These are phyloP conservation scores for Talaromyces funiculosus DNA, from an alignment of 2,329 filamentous ascomycete genomes.

Conservation along the genomic window DNA sequence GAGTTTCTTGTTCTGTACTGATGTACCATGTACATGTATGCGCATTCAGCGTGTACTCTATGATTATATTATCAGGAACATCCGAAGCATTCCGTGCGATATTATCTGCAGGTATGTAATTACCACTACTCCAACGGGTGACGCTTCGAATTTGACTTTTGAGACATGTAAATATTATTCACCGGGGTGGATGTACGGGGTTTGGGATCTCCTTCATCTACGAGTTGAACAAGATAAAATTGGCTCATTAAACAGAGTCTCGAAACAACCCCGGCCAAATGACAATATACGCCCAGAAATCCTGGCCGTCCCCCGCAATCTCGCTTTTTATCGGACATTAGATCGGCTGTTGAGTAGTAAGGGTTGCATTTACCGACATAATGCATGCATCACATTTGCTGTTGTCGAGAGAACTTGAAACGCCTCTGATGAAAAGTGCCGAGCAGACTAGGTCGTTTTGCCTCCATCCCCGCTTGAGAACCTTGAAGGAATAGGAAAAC, in stretches of 20 bases:
- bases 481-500: constrained; percentile 4
- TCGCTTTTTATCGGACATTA: neutral
- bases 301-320: constrained; percentile 9
- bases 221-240: neutral
- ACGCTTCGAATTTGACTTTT: neutral
- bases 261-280: neutral
- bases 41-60: neutral
- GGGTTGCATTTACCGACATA: constrained; percentile 13
- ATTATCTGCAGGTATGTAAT: neutral
- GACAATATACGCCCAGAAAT: neutral
- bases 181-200: neutral
- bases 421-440: neutral
- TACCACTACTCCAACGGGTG: neutral
- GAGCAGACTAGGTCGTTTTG: neutral
- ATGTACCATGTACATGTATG: neutral
- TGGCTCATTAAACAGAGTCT: neutral
- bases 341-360: constrained; percentile 1
- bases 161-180: neutral
- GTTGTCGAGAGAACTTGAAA: neutral
- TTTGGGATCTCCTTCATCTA: neutral
- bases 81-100: neutral
- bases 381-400: neutral
- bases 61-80: neutral
- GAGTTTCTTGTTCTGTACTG: neutral
- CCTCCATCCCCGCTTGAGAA: neutral